These are phyloP conservation scores for Dentipellis sp. DNA, from an alignment of 768 basidiomycete genomes.

Conservation along the genomic window DNA sequence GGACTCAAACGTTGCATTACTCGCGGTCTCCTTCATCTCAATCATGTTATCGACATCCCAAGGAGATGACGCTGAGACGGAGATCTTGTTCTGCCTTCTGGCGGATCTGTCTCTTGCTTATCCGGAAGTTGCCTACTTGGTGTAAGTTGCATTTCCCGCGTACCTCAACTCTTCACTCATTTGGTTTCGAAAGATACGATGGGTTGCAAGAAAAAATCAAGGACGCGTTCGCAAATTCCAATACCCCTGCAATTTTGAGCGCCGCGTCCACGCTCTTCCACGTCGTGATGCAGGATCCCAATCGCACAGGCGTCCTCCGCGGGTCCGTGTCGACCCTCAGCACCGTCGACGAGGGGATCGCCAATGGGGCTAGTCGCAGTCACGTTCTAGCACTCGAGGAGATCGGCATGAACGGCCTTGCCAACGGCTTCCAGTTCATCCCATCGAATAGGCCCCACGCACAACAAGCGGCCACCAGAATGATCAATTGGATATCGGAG, in stretches of 20 bases:
- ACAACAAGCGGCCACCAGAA: constrained; percentile 36
- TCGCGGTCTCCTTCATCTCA: constrained; percentile 65
- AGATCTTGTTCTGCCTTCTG: constrained; percentile 70
- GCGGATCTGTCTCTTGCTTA: constrained; percentile 58
- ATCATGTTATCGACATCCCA: constrained; percentile 70
- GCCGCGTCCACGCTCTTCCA: constrained; percentile 72
- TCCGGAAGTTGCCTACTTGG: constrained; percentile 64
- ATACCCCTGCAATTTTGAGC: constrained; percentile 61
- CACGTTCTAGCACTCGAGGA: constrained; percentile 43
- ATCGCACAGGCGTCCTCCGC: constrained; percentile 30
- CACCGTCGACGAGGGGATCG: constrained; percentile 45
- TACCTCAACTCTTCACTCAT: not conserved
- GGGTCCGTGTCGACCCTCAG: constrained; percentile 58
- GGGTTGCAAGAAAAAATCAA: constrained; percentile 66
- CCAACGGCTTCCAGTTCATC: constrained; percentile 65
- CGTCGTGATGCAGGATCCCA: constrained; percentile 49
- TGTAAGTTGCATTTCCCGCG: constrained; percentile 39
- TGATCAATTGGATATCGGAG: constrained; percentile 71
- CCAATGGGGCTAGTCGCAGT: not conserved
- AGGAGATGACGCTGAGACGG: constrained; percentile 73
- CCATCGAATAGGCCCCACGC: constrained; percentile 26
- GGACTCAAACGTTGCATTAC: constrained; percentile 57
- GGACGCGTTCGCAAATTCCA: constrained; percentile 60
- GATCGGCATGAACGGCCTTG: constrained; percentile 63
- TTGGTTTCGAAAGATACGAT: constrained; percentile 47